Evolutionary conservation across 73 alveolate genomes (phyloP).

Genomic region (Paraurostyla sp.): DNA sequence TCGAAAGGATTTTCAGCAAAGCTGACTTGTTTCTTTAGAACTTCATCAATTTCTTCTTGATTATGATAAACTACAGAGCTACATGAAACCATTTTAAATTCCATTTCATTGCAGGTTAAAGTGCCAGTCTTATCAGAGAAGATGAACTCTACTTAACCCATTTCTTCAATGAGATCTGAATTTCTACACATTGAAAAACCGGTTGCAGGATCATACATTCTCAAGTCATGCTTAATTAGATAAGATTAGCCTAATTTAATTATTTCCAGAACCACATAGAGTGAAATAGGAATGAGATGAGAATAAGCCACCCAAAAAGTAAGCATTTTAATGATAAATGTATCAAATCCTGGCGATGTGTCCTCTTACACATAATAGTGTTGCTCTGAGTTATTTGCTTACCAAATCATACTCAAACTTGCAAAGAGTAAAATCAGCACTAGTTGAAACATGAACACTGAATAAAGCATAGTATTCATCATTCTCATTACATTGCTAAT

Average conservation of each 20-base stretch:
- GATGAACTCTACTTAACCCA: constrained; percentile 92
- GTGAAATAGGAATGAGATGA: constrained; percentile 92
- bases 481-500: constrained; percentile 75
- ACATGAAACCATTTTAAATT: constrained; percentile 84
- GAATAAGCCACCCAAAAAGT: constrained; percentile 87
- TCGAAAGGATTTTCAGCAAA: constrained; percentile 14
- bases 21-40: constrained; percentile 7
- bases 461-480: constrained; percentile 76
- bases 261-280: constrained; percentile 91
- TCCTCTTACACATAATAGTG: constrained; percentile 61
- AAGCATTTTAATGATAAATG: constrained; percentile 57
- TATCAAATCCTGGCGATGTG: constrained; percentile 6
- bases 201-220: constrained; percentile 61
- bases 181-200: constrained; percentile 86
- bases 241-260: constrained; percentile 86
- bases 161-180: constrained; percentile 92
- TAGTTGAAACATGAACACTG: constrained; percentile 57
- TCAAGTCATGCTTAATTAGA: constrained; percentile 74
- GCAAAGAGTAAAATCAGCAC: constrained; percentile 51
- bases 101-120: constrained; percentile 90
- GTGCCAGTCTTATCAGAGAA: constrained; percentile 97
- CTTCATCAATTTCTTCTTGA: constrained; percentile 53
- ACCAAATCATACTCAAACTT: constrained; percentile 71
- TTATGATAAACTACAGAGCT: constrained; percentile 26
- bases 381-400: constrained; percentile 24